A percentile compares a stretch with the other conserved stretches of the same genome.
Evolutionary conservation across 164 flowering plant genomes (phyloP).

Genomic region (Stephania japonica): DNA sequence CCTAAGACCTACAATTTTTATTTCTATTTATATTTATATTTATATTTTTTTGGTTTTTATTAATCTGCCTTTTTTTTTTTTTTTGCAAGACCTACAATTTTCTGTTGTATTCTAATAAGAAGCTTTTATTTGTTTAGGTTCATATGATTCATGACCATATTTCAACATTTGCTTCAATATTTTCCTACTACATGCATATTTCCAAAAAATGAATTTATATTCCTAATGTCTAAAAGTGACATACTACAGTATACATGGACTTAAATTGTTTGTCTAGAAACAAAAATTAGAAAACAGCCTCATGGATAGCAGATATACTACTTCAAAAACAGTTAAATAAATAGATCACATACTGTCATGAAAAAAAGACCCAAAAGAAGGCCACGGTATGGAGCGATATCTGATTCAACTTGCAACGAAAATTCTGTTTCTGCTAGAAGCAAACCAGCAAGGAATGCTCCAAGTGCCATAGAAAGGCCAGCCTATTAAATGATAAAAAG

Average conservation of each 20-base stretch:
- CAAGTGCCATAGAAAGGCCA: constrained; percentile 99
- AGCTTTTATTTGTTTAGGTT: background rate
- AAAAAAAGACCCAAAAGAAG: constrained; percentile 96
- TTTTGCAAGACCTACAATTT: background rate
- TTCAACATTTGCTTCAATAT: background rate
- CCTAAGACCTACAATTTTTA: no score
- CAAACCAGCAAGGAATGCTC: constrained; percentile 99
- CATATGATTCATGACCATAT: background rate
- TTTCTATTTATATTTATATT: no score
- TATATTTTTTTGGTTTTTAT: no score
- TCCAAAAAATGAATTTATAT: background rate
- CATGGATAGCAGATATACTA: background rate
- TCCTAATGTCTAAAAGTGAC: background rate
- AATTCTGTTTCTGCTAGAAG: constrained; percentile 99
- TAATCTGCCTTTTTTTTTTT: no score
- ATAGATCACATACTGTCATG: constrained; percentile 73
- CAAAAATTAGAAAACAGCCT: background rate
- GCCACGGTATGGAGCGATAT: constrained; percentile 99
- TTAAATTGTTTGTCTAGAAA: background rate
- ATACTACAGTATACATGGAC: background rate
- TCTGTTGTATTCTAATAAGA: background rate
- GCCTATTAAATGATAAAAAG: constrained; percentile 45
- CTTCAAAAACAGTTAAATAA: background rate
- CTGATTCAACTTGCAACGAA: constrained; percentile 97
- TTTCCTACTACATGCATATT: background rate